These are phyloP conservation scores for Starmerella bombicola DNA, from an alignment of 805 yeast genomes.

Conservation along the genomic window DNA sequence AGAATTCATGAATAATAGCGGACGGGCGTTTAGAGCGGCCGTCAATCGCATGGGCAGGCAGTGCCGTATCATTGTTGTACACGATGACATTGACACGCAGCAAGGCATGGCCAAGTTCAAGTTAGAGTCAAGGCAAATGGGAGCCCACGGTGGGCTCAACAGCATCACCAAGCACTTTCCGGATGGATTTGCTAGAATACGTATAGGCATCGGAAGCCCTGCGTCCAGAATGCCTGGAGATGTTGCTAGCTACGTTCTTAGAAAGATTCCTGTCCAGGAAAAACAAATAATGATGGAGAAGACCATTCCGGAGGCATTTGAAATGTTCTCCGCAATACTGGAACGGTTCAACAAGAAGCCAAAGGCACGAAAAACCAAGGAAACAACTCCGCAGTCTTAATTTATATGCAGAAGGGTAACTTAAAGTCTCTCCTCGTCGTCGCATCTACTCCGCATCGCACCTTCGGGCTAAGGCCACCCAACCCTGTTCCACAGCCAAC, in stretches of 20 bases:
- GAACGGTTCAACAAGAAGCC: constrained; percentile 3
- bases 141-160: constrained; percentile 79
- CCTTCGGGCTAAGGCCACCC: too few relatives aligned
- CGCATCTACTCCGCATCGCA: too few relatives aligned
- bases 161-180: constrained; percentile 39
- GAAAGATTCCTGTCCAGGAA: constrained; percentile 40
- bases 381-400: too few relatives aligned
- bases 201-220: constrained; percentile 71
- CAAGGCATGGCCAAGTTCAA: constrained; percentile 57
- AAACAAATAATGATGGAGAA: constrained; percentile 30
- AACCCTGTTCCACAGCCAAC: too few relatives aligned
- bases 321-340: constrained; percentile 10
- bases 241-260: constrained; percentile 51
- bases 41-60: constrained; percentile 24
- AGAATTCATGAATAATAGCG: constrained; percentile 60
- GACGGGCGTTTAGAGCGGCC: constrained; percentile 35
- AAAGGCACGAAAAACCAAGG: too few relatives aligned
- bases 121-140: constrained; percentile 44
- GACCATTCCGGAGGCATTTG: constrained; percentile 22
- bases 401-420: too few relatives aligned
- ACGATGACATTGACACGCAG: constrained; percentile 63
- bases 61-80: constrained; percentile 41
- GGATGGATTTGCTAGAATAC: constrained; percentile 45
- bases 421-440: too few relatives aligned
- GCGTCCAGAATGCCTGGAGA: constrained; percentile 32